Conservation (phyloP, 2,329 filamentous ascomycete genomes). For the Fusarium sp. region DNA sequence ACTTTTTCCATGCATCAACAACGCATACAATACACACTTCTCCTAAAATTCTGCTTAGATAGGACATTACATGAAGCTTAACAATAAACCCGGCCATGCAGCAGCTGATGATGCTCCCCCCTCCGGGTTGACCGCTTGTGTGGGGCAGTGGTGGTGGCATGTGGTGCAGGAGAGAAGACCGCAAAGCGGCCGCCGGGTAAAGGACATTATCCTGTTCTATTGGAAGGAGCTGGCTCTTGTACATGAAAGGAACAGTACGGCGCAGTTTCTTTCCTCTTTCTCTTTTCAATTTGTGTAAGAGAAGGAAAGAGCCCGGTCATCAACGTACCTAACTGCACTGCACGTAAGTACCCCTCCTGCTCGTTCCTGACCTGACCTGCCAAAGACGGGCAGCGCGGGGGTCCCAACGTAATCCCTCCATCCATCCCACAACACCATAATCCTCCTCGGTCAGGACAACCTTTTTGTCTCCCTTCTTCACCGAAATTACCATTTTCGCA, state of each 20-base stretch:
- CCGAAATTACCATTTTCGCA: not conserved
- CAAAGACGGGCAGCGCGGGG: slow-evolving; percentile 19
- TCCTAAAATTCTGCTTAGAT: not conserved
- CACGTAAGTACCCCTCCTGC: slow-evolving; percentile 1
- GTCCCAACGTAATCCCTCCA: slow-evolving; percentile 31
- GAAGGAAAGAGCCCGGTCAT: not conserved
- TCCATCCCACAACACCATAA: slow-evolving; percentile 27
- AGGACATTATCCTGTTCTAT: not conserved
- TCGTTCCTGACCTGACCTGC: slow-evolving; percentile 2
- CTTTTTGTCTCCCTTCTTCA: not conserved
- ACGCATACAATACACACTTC: not conserved
- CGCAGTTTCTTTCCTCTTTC: not conserved
- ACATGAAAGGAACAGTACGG: not conserved
- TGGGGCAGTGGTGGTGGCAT: not conserved
- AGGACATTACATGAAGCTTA: not conserved
- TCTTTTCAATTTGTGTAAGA: not conserved
- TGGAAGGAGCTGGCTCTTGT: not conserved
- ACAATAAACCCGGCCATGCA: not conserved
- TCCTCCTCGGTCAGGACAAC: slow-evolving; percentile 11
- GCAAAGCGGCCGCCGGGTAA: slow-evolving; percentile 2
- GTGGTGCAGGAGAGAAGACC: not conserved
- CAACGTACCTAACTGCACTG: not conserved
- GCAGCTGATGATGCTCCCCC: not conserved
- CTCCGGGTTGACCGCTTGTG: not conserved
- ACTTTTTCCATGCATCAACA: not conserved